Percentiles rank a stretch among this genome's conserved stretches.
Conservation (phyloP, 2,329 filamentous ascomycete genomes). For the Hypomyces perniciosus region DNA sequence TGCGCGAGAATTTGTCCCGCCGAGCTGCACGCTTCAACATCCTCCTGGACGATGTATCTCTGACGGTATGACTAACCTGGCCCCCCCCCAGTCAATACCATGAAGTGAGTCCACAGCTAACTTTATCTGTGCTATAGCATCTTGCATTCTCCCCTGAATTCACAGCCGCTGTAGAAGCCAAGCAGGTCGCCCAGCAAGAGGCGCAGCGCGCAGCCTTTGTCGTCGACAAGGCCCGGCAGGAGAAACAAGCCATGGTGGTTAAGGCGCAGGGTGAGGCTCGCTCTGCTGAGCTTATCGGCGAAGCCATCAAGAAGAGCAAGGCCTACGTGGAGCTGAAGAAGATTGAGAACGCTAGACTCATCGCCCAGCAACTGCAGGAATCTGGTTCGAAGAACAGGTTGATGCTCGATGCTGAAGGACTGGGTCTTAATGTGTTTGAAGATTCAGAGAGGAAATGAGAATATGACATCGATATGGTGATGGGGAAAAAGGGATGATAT, state of each 20-base stretch:
- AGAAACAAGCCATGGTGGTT: constrained; percentile 98
- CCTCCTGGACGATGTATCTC: constrained; percentile 89
- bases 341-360: constrained; percentile 90
- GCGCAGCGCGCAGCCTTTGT: constrained; percentile 95
- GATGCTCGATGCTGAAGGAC: constrained; percentile 82
- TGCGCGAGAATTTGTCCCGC: constrained; percentile 86
- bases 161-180: constrained; percentile 66
- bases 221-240: constrained; percentile 96
- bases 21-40: constrained; percentile 97
- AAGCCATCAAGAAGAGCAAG: constrained; percentile 99
- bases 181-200: constrained; percentile 80
- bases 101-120: background rate
- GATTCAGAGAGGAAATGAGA: constrained; percentile 40
- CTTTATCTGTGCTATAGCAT: constrained; percentile 39
- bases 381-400: constrained; percentile 84
- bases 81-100: no score
- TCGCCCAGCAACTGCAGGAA: constrained; percentile 85
- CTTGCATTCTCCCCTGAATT: constrained; percentile 69
- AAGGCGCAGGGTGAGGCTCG: constrained; percentile 98
- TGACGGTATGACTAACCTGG: constrained; percentile 61
- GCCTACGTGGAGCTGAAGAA: constrained; percentile 95
- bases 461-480: constrained; percentile 10
- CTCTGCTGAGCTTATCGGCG: constrained; percentile 94
- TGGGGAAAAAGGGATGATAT: constrained; percentile 16
- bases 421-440: constrained; percentile 82